Evolutionary conservation across 768 basidiomycete species (phyloP).

Genomic region (Kwoniella heveanensis): DNA sequence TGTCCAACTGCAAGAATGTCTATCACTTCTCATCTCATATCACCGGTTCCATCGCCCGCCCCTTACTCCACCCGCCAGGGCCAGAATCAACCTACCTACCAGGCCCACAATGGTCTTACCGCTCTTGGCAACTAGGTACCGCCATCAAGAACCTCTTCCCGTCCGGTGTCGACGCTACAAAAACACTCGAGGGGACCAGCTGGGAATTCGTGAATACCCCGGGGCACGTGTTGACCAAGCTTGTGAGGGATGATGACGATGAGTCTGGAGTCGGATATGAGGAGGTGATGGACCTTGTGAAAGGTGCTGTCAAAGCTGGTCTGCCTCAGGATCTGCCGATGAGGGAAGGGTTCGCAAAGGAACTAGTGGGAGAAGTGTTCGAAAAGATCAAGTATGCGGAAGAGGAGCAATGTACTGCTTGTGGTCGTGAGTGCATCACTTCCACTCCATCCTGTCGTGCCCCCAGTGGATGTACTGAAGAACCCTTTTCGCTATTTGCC

Average conservation of each 20-base stretch:
- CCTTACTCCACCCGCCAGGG: constrained; percentile 5
- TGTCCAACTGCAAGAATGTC: constrained; percentile 22
- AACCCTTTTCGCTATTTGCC: too few species aligned
- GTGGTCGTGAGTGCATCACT: constrained; percentile 5
- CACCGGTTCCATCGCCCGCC: background rate
- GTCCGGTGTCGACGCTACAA: constrained; percentile 14
- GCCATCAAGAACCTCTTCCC: constrained; percentile 39
- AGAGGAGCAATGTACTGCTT: constrained; percentile 5
- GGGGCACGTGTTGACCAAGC: constrained; percentile 33
- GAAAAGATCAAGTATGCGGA: constrained; percentile 10
- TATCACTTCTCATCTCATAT: constrained; percentile 33
- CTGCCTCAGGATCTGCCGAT: constrained; percentile 33
- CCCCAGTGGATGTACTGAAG: too few species aligned
- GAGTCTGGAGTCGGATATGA: constrained; percentile 27
- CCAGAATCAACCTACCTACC: constrained; percentile 12
- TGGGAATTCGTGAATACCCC: constrained; percentile 29
- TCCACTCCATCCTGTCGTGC: background rate
- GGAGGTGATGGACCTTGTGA: constrained; percentile 21
- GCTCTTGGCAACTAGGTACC: constrained; percentile 35
- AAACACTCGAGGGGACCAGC: constrained; percentile 7
- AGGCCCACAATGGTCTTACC: constrained; percentile 32
- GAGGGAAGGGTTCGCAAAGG: constrained; percentile 30
- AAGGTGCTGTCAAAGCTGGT: constrained; percentile 11
- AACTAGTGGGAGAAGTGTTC: constrained; percentile 21
- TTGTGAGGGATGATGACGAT: constrained; percentile 34